A percentile compares a stretch with the other conserved stretches of the same genome.
These are phyloP conservation scores for Calonectria hongkongensis DNA, from an alignment of 2,329 filamentous ascomycete species.

Conservation along the genomic window DNA sequence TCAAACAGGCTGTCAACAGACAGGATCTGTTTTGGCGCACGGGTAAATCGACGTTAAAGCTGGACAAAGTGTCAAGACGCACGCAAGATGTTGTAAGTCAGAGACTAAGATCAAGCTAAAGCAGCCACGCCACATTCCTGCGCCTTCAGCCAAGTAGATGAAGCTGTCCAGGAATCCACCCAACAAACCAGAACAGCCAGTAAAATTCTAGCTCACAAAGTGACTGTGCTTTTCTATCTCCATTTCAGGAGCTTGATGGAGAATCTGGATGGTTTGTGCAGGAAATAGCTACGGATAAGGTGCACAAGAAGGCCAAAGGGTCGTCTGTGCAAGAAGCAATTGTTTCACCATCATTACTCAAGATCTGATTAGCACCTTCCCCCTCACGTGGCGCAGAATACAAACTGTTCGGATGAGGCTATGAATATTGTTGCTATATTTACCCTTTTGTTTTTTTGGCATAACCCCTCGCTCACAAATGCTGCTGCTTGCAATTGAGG, in stretches of 20 bases:
- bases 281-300: too few species aligned
- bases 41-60: slow-evolving; percentile 2
- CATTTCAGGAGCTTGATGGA: neutral
- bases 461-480: neutral
- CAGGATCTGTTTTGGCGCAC: neutral
- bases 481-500: neutral
- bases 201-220: neutral
- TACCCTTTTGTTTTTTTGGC: neutral
- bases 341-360: neutral
- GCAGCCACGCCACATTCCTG: slow-evolving; percentile 17
- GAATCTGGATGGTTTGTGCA: neutral
- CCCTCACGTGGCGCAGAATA: neutral
- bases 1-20: neutral
- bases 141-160: neutral
- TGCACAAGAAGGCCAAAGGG: neutral
- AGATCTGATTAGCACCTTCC: neutral
- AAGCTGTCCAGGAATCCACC: neutral
- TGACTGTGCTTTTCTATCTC: neutral
- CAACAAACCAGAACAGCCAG: neutral
- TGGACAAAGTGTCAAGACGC: neutral
- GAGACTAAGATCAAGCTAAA: neutral
- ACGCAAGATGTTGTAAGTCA: neutral
- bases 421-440: neutral
- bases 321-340: neutral
- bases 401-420: neutral